phyloP scores from a whole-genome alignment of 2,329 filamentous ascomycete species.

The Colletotrichum lini region DNA sequence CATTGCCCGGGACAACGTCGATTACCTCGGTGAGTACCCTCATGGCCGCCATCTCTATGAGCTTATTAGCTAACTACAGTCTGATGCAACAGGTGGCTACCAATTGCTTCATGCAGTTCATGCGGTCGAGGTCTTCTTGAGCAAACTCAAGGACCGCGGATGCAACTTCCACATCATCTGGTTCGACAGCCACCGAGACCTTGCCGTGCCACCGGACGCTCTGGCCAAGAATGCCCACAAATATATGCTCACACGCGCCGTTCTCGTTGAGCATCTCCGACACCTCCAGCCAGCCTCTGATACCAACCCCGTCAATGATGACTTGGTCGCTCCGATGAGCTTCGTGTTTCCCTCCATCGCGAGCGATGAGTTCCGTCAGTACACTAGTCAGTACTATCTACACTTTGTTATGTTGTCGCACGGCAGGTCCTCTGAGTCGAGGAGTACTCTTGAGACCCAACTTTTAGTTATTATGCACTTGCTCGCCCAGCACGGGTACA shows the following conservation, averaged over 20 bases:
- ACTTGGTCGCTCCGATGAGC: constrained; percentile 51
- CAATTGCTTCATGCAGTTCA: constrained; percentile 81
- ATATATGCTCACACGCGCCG: constrained; percentile 73
- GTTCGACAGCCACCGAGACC: constrained; percentile 69
- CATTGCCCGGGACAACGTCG: constrained; percentile 73
- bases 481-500: constrained; percentile 70
- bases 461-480: constrained; percentile 66
- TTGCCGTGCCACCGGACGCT: constrained; percentile 67
- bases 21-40: constrained; percentile 66
- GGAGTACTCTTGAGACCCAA: not conserved
- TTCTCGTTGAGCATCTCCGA: constrained; percentile 75
- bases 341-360: constrained; percentile 25
- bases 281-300: constrained; percentile 17
- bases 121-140: constrained; percentile 76
- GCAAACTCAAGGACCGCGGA: constrained; percentile 71
- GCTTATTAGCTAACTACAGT: not conserved
- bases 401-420: constrained; percentile 72
- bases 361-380: constrained; percentile 63
- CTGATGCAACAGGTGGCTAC: constrained; percentile 65
- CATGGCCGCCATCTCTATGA: not conserved
- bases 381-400: constrained; percentile 67
- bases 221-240: constrained; percentile 55
- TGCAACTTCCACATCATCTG: constrained; percentile 82
- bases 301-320: constrained; percentile 59
- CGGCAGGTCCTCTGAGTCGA: not conserved